Conservation (phyloP, 225 moss, liverwort and hornwort genomes). For the Lunularia cruciata region DNA sequence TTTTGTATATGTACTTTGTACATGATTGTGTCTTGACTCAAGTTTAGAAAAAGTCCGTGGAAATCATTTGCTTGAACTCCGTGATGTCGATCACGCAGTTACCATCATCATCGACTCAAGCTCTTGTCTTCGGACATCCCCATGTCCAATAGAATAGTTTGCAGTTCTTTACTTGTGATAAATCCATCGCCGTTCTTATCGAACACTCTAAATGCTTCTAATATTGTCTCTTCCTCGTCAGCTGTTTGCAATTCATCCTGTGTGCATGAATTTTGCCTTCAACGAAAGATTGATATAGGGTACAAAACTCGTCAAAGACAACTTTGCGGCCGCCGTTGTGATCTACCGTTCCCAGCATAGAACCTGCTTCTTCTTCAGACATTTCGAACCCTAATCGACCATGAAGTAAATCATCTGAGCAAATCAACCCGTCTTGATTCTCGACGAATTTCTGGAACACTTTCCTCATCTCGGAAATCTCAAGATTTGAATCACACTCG, state of each 20-base stretch:
- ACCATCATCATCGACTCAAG: conserved; percentile 33
- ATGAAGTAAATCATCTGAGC: conserved; percentile 37
- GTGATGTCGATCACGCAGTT: conserved; percentile 35
- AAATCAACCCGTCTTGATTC: conserved; percentile 36
- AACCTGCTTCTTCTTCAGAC: conserved; percentile 23
- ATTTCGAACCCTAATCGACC: conserved; percentile 29
- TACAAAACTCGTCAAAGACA: conserved; percentile 34
- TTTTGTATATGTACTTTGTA: too few relatives aligned
- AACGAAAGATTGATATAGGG: conserved; percentile 24
- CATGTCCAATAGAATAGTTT: conserved; percentile 28
- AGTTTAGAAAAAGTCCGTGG: too few relatives aligned
- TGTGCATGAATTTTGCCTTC: neutral
- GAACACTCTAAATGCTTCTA: conserved; percentile 36
- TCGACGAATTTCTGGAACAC: conserved; percentile 37
- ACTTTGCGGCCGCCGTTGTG: conserved; percentile 35
- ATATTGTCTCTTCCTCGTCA: conserved; percentile 11
- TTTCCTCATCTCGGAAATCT: conserved; percentile 26
- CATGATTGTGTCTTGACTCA: too few relatives aligned
- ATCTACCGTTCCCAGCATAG: conserved; percentile 33
- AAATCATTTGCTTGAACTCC: conserved; percentile 37
- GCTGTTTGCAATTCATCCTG: neutral
- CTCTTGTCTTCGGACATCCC: conserved; percentile 24
- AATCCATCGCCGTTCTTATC: conserved; percentile 39
- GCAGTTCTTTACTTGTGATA: conserved; percentile 33
- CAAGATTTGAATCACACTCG: too few relatives aligned